A percentile compares a stretch with the other conserved stretches of the same genome.
Conservation (phyloP, 768 basidiomycete genomes). For the Lentinula sp. region DNA sequence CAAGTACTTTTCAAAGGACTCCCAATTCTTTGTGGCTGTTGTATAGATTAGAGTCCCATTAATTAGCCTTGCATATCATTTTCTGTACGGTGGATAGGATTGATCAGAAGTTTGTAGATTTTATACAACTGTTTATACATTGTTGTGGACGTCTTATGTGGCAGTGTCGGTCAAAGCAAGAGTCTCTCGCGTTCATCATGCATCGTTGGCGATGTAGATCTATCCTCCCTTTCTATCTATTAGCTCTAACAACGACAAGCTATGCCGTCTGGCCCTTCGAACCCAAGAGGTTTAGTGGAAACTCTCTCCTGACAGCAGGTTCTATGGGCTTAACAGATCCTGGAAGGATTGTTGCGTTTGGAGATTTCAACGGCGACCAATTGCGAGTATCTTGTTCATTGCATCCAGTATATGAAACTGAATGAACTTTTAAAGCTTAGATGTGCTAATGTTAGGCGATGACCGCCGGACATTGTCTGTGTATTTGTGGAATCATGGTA, state of each 20-base stretch:
- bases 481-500: constrained; percentile 80
- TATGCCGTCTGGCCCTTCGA: constrained; percentile 74
- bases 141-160: background rate
- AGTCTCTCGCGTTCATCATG: background rate
- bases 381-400: constrained; percentile 50
- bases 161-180: background rate
- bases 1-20: background rate
- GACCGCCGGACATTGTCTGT: constrained; percentile 75
- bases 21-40: background rate
- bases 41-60: background rate
- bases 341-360: constrained; percentile 79
- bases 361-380: constrained; percentile 95
- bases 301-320: constrained; percentile 76
- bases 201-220: background rate
- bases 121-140: background rate
- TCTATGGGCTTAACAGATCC: constrained; percentile 69
- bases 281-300: constrained; percentile 78
- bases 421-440: constrained; percentile 45
- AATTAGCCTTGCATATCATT: background rate
- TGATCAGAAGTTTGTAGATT: background rate
- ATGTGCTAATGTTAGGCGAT: constrained; percentile 68
- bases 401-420: background rate
- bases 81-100: background rate
- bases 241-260: background rate
- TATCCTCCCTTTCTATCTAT: background rate